phyloP scores from a whole-genome alignment of 768 basidiomycete species.

The Suillus hirtellus region DNA sequence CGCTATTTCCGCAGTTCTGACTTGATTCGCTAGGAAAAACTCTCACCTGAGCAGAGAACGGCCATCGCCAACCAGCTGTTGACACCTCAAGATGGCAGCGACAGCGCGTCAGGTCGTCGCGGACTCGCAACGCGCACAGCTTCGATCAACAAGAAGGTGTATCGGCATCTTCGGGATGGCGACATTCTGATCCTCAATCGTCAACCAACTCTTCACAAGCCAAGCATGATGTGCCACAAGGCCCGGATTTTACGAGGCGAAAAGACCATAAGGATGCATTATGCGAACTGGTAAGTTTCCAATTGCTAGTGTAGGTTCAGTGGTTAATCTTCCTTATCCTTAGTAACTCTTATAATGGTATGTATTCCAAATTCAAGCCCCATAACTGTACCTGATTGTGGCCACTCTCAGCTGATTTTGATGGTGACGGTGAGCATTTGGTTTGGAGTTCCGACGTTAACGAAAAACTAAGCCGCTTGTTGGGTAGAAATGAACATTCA shows the following conservation, averaged over 20 bases:
- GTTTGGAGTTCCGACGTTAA: neutral
- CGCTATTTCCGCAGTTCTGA: neutral
- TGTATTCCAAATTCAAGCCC: constrained; percentile 26
- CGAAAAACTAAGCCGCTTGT: constrained; percentile 13
- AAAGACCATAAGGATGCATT: constrained; percentile 99
- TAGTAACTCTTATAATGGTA: constrained; percentile 97
- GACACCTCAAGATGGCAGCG: constrained; percentile 78
- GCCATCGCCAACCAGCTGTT: constrained; percentile 95
- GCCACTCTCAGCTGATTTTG: constrained; percentile 71
- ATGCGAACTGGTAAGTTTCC: constrained; percentile 87
- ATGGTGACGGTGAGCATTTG: constrained; percentile 72
- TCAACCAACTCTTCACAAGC: constrained; percentile 98
- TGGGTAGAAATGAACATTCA: constrained; percentile 96
- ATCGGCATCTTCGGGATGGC: constrained; percentile 90
- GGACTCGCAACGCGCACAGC: constrained; percentile 77
- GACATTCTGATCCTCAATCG: constrained; percentile 96
- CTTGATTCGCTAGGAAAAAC: constrained; percentile 62
- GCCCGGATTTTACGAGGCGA: constrained; percentile 91
- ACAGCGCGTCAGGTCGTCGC: constrained; percentile 39
- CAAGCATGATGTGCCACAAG: constrained; percentile 98
- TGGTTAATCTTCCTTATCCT: constrained; percentile 19
- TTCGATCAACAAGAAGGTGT: constrained; percentile 94
- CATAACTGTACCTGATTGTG: constrained; percentile 13
- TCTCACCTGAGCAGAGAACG: constrained; percentile 85
- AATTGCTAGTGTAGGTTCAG: constrained; percentile 9